Base-by-base conservation (phyloP, 352 stramenopile species). In the Globisporangium takayamanum region DNA sequence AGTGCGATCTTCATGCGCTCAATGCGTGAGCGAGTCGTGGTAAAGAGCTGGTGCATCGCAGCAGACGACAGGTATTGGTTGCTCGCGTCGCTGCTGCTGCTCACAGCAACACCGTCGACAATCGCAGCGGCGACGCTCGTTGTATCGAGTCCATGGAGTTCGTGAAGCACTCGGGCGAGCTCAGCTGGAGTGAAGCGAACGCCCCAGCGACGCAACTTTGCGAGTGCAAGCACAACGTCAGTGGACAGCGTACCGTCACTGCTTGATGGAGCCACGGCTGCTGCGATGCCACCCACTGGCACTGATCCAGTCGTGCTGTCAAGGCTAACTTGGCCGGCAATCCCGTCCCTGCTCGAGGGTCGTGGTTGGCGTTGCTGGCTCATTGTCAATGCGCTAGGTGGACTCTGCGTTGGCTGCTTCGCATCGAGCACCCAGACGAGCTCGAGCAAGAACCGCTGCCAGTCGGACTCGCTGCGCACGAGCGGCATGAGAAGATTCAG, bases 381-480 rank as follows among this genome's bases (percentile, higher is more conserved):
- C 33, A 18, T 22, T 22, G 6, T n/a, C 14, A n/a, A n/a, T 7
- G 12, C 39, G 39, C 39, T 5, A 18, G 20, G 3, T 46, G 41
- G 14, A 18, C 15, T 11, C 41, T 46, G 41, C 14, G 41, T 14
- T 5, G 50, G 3, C 7, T 30, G 50, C 20, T 41, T 54, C 26
- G 20, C 33, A 20, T 64, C 62, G 3, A 64, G 39, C 7, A 14
- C 11, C 12, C 5, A 47, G 5, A 67, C 25, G 7, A 67, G 26
- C 28, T 62, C 56, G 18, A 79, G 54, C 5, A 72, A 18, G n/a
- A 77, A 75, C 2, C 57, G 28, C 36, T 69, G 46, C 71, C 71
- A 79, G 10, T 71, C 60, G 20, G 30, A 50, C 5, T 59, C 33
- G n/a, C 28, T 28, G 5, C 20, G 7, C 18, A 72, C 47, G 26